These are phyloP conservation scores for Suillus brevipes DNA, from an alignment of 768 basidiomycete genomes.

Conservation along the genomic window DNA sequence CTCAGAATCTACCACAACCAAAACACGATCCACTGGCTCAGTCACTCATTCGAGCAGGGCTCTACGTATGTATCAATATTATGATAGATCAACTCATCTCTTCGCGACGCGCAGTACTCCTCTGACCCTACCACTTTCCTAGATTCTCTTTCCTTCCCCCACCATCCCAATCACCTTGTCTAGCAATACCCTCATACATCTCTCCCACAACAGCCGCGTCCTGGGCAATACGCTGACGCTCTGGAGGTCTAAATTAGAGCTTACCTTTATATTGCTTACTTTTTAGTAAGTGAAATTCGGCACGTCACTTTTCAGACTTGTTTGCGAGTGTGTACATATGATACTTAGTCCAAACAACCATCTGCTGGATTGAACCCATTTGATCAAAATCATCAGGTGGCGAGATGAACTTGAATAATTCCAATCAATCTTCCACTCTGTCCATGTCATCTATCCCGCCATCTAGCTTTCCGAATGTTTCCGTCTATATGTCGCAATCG, in stretches of 20 bases:
- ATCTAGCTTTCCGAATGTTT: conserved; percentile 11
- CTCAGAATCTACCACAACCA: conserved; percentile 45
- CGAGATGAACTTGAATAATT: conserved; percentile 8
- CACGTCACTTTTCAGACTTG: too few relatives aligned
- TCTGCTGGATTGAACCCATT: not conserved
- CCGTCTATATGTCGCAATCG: conserved; percentile 32
- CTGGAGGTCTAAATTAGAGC: conserved; percentile 24
- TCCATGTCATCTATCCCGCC: conserved; percentile 21
- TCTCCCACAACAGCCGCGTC: conserved; percentile 14
- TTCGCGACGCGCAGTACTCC: conserved; percentile 32
- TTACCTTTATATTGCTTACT: too few relatives aligned
- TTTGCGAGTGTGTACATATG: conserved; percentile 4
- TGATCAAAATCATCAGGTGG: conserved; percentile 6
- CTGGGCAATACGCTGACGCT: conserved; percentile 23
- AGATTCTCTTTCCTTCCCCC: conserved; percentile 18
- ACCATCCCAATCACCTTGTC: conserved; percentile 14
- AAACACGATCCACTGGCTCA: conserved; percentile 29
- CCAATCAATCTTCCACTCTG: conserved; percentile 17
- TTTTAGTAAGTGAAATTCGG: too few relatives aligned
- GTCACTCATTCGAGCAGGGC: conserved; percentile 9
- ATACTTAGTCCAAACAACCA: not conserved
- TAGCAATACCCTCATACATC: conserved; percentile 8
- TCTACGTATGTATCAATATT: conserved; percentile 32
- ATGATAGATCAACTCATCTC: conserved; percentile 6
- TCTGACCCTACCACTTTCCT: conserved; percentile 40